Evolutionary conservation across 345 rosid species (phyloP), one percentile per base, ranked within the genome.

Genomic region (Citropsis articulata): DNA sequence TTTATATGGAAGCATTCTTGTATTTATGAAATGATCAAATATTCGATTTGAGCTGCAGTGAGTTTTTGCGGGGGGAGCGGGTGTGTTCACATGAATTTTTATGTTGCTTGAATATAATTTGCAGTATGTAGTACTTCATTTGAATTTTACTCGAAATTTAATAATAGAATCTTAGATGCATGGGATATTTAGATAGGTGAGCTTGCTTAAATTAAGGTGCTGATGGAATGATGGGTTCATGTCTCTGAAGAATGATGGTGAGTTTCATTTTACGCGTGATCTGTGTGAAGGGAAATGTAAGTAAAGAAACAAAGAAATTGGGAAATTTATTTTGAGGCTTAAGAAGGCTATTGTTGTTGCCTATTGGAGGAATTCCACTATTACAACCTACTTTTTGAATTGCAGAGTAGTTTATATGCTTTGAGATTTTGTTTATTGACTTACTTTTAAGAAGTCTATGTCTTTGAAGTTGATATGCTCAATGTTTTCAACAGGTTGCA

Each of bases 401-500:
- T 18, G 24, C 1, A 70, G 50, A 48, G 60, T 27, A 28, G 60
- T 4, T 70, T 22, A 70, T 22, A 30, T 19, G 21, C 61, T 18
- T 22, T 22, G 13, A 19, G 75, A 33, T 71, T 42, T 30, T 50
- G n/a, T 69, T 40, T 60, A 6, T 25, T 57, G 71, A 55, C n/a
- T 78, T 77, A 35, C 0, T 22, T 61, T 61, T 66, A 42, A 18
- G 27, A 25, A 14, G 28, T 27, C 16, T 25, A 21, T 9, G 33
- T 62, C 21, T 40, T 75, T 21, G 65, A 45, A 53, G 27, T 42
- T 79, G 68, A n/a, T 28, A 18, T 48, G 25, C 61, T 45, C 38
- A 22, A 60, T 82, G 1, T 69, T 62, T n/a, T 76, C 68, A 55
- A 28, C 86, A 90, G 93, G 81, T 75, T 65, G 42, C 72, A 18